These are phyloP conservation scores for Penicillium sp. DNA, from an alignment of 2,329 filamentous ascomycete species.

Conservation along the genomic window DNA sequence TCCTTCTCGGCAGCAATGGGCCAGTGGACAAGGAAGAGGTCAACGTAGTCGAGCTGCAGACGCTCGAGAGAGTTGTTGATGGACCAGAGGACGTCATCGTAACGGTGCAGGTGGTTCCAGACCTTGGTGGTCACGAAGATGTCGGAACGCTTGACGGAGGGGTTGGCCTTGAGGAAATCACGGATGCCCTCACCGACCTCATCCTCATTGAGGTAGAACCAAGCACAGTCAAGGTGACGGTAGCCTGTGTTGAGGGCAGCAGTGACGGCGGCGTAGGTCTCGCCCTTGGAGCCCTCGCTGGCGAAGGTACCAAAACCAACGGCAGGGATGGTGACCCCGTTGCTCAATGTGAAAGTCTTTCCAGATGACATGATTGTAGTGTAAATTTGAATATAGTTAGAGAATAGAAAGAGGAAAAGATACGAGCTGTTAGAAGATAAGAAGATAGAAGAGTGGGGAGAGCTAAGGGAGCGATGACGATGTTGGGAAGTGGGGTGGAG, in stretches of 20 bases:
- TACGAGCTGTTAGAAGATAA: constrained; percentile 5
- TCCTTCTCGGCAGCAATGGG: constrained; percentile 54
- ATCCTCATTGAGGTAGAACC: constrained; percentile 56
- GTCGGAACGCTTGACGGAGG: constrained; percentile 50
- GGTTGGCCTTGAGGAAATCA: constrained; percentile 55
- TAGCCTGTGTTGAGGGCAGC: constrained; percentile 55
- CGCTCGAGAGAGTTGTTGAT: constrained; percentile 62
- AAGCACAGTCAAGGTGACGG: constrained; percentile 57
- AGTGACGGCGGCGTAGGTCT: constrained; percentile 56
- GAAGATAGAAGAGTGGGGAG: constrained; percentile 12
- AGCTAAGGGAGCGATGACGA: constrained; percentile 23
- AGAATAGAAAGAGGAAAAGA: constrained; percentile 5
- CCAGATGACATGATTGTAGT: constrained; percentile 51
- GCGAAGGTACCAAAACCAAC: constrained; percentile 67
- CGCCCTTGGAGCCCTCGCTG: constrained; percentile 62
- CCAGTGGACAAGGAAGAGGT: constrained; percentile 64
- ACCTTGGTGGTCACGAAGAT: constrained; percentile 56
- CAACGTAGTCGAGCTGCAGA: constrained; percentile 68
- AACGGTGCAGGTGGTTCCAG: constrained; percentile 54
- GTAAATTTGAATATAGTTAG: constrained; percentile 32
- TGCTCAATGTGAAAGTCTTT: constrained; percentile 54
- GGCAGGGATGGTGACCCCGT: constrained; percentile 61
- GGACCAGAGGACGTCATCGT: constrained; percentile 50
- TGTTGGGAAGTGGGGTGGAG: constrained; percentile 14
- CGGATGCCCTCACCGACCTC: constrained; percentile 54